These are phyloP conservation scores for Fusarium nanum DNA, from an alignment of 2,329 filamentous ascomycete genomes.

Conservation along the genomic window DNA sequence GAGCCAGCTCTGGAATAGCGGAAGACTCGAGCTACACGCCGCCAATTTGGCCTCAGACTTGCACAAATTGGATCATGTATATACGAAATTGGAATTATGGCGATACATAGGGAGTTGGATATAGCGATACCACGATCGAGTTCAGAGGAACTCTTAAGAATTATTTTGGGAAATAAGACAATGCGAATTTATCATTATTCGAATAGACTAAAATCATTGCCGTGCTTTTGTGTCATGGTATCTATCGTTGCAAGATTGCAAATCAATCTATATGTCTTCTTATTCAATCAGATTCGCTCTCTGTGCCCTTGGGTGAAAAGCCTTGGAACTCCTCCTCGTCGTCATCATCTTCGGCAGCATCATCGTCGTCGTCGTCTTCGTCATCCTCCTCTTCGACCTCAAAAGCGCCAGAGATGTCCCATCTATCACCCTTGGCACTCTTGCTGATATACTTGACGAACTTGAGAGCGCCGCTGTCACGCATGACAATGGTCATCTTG, in stretches of 20 bases:
- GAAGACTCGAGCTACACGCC: not conserved
- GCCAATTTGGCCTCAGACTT: not conserved
- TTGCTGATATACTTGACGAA: constrained; percentile 97
- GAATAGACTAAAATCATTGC: constrained; percentile 19
- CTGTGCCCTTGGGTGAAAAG: constrained; percentile 59
- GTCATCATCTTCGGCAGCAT: constrained; percentile 54
- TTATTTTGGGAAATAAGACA: constrained; percentile 9
- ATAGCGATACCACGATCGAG: constrained; percentile 31
- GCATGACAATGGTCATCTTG: constrained; percentile 87
- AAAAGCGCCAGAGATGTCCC: constrained; percentile 87
- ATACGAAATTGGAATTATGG: constrained; percentile 23
- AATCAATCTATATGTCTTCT: constrained; percentile 26
- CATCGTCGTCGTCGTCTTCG: constrained; percentile 55
- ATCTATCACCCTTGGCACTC: constrained; percentile 86
- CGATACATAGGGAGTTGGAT: constrained; percentile 13
- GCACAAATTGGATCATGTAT: constrained; percentile 11
- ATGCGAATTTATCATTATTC: not conserved
- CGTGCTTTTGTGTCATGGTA: constrained; percentile 36
- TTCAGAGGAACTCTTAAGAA: constrained; percentile 5
- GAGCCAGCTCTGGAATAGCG: constrained; percentile 36
- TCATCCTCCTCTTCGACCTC: constrained; percentile 72
- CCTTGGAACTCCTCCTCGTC: constrained; percentile 69
- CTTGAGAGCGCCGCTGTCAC: constrained; percentile 85
- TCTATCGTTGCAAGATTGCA: constrained; percentile 30
- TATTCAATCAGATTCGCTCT: constrained; percentile 52